Evolutionary conservation across 768 basidiomycete species (phyloP).

Genomic region (Tylopilus cervinicoccineus): DNA sequence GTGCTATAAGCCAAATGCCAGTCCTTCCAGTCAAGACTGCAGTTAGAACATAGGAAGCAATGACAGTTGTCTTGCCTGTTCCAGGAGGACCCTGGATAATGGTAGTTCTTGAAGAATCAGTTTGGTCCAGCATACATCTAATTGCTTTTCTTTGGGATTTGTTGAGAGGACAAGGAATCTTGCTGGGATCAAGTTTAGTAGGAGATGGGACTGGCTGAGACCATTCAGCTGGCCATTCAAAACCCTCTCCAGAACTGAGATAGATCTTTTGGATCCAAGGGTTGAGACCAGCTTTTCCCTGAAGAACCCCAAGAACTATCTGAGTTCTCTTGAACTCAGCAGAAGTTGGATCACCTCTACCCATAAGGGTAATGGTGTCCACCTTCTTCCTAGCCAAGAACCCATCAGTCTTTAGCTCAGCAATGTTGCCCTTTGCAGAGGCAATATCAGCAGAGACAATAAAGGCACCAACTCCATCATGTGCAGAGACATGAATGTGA

Average conservation of each 20-base stretch:
- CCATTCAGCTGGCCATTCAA: slow-evolving; percentile 37
- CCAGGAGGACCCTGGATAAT: slow-evolving; percentile 53
- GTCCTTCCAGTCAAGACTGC: slow-evolving; percentile 36
- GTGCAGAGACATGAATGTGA: slow-evolving; percentile 22
- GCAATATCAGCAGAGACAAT: slow-evolving; percentile 19
- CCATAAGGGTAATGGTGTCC: slow-evolving; percentile 43
- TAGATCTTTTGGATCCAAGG: slow-evolving; percentile 39
- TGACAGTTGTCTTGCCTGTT: slow-evolving; percentile 72
- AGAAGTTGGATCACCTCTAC: slow-evolving; percentile 51
- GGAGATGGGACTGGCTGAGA: slow-evolving; percentile 15
- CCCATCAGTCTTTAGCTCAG: slow-evolving; percentile 20
- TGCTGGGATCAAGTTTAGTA: slow-evolving; percentile 13
- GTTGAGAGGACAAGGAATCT: slow-evolving; percentile 34
- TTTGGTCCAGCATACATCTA: slow-evolving; percentile 34
- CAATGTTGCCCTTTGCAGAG: slow-evolving; percentile 11
- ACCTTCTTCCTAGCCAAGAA: slow-evolving; percentile 30
- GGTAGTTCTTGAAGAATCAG: slow-evolving; percentile 35
- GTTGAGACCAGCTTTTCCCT: slow-evolving; percentile 31
- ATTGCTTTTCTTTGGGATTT: slow-evolving; percentile 37
- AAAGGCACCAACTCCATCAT: slow-evolving; percentile 19
- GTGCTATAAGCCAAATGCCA: slow-evolving; percentile 79
- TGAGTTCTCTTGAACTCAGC: slow-evolving; percentile 47
- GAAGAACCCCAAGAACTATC: slow-evolving; percentile 33
- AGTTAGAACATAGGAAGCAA: slow-evolving; percentile 55
- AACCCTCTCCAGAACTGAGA: slow-evolving; percentile 23